These are phyloP conservation scores for Trichaptum fuscoviolaceum DNA, from an alignment of 768 basidiomycete genomes.

Conservation along the genomic window DNA sequence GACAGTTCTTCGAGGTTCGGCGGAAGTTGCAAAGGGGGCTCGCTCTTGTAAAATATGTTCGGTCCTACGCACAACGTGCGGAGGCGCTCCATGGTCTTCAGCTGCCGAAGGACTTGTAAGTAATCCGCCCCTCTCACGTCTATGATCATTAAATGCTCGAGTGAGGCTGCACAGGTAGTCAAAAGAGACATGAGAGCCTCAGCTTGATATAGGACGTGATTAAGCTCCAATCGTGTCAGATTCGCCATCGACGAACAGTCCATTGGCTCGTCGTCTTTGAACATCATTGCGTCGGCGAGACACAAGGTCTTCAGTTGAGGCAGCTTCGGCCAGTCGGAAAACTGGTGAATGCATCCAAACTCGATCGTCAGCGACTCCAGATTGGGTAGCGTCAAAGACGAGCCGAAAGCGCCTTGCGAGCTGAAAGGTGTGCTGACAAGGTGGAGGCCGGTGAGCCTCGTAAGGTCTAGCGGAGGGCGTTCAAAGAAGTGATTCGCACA, in stretches of 20 bases:
- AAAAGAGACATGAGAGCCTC: background rate
- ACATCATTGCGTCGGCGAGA: background rate
- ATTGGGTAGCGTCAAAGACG: background rate
- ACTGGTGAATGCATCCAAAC: background rate
- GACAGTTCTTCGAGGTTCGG: background rate
- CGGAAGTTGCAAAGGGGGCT: background rate
- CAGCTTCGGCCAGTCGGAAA: background rate
- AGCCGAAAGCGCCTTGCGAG: background rate
- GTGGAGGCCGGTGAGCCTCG: background rate
- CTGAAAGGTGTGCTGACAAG: slow-evolving; percentile 1
- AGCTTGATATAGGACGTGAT: background rate
- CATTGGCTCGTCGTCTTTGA: background rate
- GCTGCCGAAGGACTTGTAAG: background rate
- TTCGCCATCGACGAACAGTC: background rate
- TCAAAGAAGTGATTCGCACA: background rate
- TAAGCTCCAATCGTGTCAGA: background rate
- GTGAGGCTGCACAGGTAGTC: background rate
- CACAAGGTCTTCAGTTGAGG: background rate
- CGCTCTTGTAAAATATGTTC: background rate
- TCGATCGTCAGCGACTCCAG: background rate
- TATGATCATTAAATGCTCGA: background rate
- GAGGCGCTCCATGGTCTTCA: background rate
- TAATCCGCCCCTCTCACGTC: background rate
- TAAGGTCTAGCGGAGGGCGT: background rate
- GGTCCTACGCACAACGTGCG: background rate